These are phyloP conservation scores for Plectosphaerella sp. DNA, from an alignment of 2,329 filamentous ascomycete species.

Conservation along the genomic window DNA sequence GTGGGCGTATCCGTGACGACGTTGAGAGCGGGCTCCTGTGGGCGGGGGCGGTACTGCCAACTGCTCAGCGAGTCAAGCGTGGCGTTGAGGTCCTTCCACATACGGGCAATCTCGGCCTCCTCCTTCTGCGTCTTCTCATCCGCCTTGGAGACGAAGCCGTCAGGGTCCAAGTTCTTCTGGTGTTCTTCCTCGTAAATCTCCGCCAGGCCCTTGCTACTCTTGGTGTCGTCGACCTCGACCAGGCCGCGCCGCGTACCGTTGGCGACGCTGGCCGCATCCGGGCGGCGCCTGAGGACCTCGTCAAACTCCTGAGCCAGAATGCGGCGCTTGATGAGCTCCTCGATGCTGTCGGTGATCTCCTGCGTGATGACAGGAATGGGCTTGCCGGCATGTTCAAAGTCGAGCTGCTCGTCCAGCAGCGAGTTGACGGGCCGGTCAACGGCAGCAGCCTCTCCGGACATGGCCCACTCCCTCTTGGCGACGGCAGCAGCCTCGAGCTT, in stretches of 20 bases:
- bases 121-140: conserved; percentile 80
- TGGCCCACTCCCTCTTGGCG: conserved; percentile 84
- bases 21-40: conserved; percentile 73
- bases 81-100: conserved; percentile 78
- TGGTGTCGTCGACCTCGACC: conserved; percentile 80
- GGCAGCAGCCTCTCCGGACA: conserved; percentile 83
- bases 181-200: conserved; percentile 95
- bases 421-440: conserved; percentile 84
- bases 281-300: conserved; percentile 78
- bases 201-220: conserved; percentile 80
- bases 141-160: conserved; percentile 72
- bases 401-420: conserved; percentile 87
- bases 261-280: conserved; percentile 64
- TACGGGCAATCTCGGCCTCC: conserved; percentile 73
- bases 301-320: conserved; percentile 90
- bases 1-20: conserved; percentile 89
- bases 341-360: conserved; percentile 85
- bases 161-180: conserved; percentile 70
- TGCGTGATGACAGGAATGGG: conserved; percentile 91
- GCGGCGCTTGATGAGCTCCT: conserved; percentile 88
- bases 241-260: conserved; percentile 62
- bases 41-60: conserved; percentile 93
- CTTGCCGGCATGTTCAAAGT: conserved; percentile 93
- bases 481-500: conserved; percentile 85
- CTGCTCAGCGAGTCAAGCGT: conserved; percentile 87